Evolutionary conservation across 345 rosid species (phyloP), one percentile per base, ranked within the genome.

Genomic region (Anacardium occidentale): DNA sequence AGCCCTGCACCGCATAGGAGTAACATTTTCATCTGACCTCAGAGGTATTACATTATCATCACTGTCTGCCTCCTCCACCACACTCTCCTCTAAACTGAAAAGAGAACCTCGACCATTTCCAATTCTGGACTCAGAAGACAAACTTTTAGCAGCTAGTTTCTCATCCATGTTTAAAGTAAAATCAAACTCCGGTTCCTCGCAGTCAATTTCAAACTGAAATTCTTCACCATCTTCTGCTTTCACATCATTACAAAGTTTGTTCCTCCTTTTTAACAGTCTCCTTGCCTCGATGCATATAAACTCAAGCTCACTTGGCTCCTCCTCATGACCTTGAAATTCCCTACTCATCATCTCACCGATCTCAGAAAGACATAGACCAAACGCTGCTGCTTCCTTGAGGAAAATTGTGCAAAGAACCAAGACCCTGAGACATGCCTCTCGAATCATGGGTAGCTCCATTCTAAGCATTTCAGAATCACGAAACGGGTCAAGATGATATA

Each of bases 201-300:
- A 77, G 74, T 88, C 89, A 20, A 85, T 74, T 56, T 76, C 78
- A 54, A 88, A 86, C 63, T 62, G 84, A 75, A 85, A 80, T 55
- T 77, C 88, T 13, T 64, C 75, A 74, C 22, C 75, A 47, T 80
- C 88, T 57, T 71, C 84, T 70, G 55, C 74, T 51, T 85, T 83
- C 37, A 63, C 57, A 51, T 74, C 66, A 44, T 77, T 75, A 68
- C 76, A 82, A 11, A 69, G 26, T 29, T 40, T 34, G 40, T 83
- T 79, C 62, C 70, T 84, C 18, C 75, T 76, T 13, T 70, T 76
- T 4, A 74, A 55, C 6, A 34, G 7, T 34, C 40, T 4, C 40
- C 40, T 34, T 34, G 40, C 40, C 5, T 34, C 40, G 6, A 34
- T 34, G 7, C 40, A 34, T 3, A 34, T 34, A 34, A 34, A 3